phyloP scores from a whole-genome alignment of 2,329 filamentous ascomycete genomes.

The Fusarium camptoceras region DNA sequence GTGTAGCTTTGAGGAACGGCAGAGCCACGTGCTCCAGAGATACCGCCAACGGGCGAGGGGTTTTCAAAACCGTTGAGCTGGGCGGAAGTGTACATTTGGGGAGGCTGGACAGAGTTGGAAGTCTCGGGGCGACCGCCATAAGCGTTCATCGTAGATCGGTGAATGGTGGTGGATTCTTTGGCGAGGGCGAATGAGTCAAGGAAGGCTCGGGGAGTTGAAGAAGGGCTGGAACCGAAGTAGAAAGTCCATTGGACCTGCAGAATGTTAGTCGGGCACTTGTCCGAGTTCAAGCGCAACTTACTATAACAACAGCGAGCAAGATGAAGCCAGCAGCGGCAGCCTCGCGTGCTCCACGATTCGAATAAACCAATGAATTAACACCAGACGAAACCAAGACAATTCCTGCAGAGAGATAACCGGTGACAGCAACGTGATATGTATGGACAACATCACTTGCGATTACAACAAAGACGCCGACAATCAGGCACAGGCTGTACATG shows the following conservation, averaged over 20 bases:
- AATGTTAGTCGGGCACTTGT: constrained; percentile 19
- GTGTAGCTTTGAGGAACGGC: constrained; percentile 55
- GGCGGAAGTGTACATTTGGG: constrained; percentile 97
- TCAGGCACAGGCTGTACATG: constrained; percentile 86
- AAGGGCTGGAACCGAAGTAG: constrained; percentile 95
- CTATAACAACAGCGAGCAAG: constrained; percentile 89
- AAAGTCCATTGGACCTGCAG: constrained; percentile 95
- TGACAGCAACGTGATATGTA: constrained; percentile 91
- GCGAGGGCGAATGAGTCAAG: constrained; percentile 95
- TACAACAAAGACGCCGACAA: constrained; percentile 82
- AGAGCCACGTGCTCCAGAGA: constrained; percentile 65
- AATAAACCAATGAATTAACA: constrained; percentile 88
- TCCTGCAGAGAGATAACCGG: constrained; percentile 85
- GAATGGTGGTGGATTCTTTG: constrained; percentile 80
- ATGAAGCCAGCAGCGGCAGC: constrained; percentile 94
- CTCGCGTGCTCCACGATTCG: constrained; percentile 77
- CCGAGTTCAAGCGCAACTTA: constrained; percentile 61
- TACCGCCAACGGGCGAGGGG: constrained; percentile 83
- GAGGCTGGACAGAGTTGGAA: constrained; percentile 79
- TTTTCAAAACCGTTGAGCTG: constrained; percentile 97
- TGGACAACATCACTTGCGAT: constrained; percentile 86
- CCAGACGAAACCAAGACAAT: constrained; percentile 87
- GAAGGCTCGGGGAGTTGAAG: constrained; percentile 86
- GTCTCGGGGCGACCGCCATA: constrained; percentile 86
- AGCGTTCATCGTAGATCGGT: constrained; percentile 78